Conservation (phyloP, 768 basidiomycete genomes). For the Fomitopsis serialis region DNA sequence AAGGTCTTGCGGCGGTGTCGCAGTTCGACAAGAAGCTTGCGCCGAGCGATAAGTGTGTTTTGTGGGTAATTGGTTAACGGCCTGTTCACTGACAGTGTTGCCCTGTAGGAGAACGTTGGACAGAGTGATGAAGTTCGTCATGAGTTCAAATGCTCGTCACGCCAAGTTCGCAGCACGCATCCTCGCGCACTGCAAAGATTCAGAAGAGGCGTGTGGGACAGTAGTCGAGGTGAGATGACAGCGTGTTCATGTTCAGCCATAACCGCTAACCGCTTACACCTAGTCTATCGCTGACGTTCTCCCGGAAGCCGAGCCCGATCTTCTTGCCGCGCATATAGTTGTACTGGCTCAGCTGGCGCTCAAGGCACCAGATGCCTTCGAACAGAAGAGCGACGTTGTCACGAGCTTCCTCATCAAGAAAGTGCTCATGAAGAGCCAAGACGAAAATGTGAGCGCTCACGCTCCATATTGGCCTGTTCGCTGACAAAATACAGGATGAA, state of each 20-base stretch:
- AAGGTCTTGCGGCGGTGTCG: conserved; percentile 68
- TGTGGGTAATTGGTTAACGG: not conserved
- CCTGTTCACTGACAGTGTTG: not conserved
- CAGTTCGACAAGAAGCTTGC: conserved; percentile 52
- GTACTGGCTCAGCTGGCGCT: conserved; percentile 73
- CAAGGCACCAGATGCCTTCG: conserved; percentile 67
- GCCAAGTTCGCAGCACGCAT: conserved; percentile 86
- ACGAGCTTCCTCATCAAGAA: conserved; percentile 67
- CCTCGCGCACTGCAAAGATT: conserved; percentile 53
- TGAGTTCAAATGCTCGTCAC: conserved; percentile 54
- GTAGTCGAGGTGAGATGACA: conserved; percentile 60
- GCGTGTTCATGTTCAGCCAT: not conserved
- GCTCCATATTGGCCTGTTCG: not conserved
- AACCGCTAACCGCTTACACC: not conserved
- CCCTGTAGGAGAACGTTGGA: conserved; percentile 58
- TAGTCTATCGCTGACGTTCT: conserved; percentile 60
- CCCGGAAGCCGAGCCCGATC: conserved; percentile 38
- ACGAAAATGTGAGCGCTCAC: conserved; percentile 32
- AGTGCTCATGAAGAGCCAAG: conserved; percentile 52
- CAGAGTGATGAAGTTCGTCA: conserved; percentile 50
- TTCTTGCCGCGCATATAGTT: conserved; percentile 60
- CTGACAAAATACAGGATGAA: conserved; percentile 35
- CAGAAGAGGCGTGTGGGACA: conserved; percentile 42
- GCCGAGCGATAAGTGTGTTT: conserved; percentile 59
- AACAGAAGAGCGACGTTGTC: conserved; percentile 70